Evolutionary conservation across 2,329 filamentous ascomycete genomes (phyloP), one percentile per base, ranked within the genome.

Genomic region (Cryphonectria japonica): DNA sequence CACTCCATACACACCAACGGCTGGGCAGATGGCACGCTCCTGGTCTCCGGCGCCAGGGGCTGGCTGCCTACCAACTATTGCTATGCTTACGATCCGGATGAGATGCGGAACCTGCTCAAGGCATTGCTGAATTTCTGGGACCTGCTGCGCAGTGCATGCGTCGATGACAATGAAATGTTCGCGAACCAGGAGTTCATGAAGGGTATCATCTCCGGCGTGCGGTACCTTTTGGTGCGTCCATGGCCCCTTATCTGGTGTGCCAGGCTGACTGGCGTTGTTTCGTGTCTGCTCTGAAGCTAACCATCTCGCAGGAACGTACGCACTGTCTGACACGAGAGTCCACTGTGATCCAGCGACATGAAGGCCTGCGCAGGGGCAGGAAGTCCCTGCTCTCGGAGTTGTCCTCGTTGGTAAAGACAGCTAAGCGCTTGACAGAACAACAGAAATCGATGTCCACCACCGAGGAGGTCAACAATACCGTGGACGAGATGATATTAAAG

Each of bases 31-130:
- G 96, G 96, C 67, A 99, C 96, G 0, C 85, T 98, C 57, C 83
- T 99, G 73, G 88, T 92, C 34, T 93, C 94, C 2, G 95, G 95
- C 37, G 92, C 92, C 66, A 88, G 96, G 75, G 96, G 96, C 73
- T 99, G 96, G 96, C 85, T 99, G 72, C 96, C 96, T 2, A 99
- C 96, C 11, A 99, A 99, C 81, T 99, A 98, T 80, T 99, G 96
- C 84, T 95, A 98, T 79, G 88, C 93, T 13, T 99, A 98, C 79
- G 93, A 98, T 75, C 94, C 95, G 62, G 89, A 94, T 32, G 91
- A 94, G 74, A 95, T 98, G 86, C 89, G 91, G 69, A 94, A 90
- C 74, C 85, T 99, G 32, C 85, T 99, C 50, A 94, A 93, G 76
- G 94, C 95, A 0, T 85, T 98, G 72, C 89, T 96, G 19, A 93